Base-by-base conservation (phyloP, 1,284 basidiomycete genomes). In the Cerrena zonata region DNA sequence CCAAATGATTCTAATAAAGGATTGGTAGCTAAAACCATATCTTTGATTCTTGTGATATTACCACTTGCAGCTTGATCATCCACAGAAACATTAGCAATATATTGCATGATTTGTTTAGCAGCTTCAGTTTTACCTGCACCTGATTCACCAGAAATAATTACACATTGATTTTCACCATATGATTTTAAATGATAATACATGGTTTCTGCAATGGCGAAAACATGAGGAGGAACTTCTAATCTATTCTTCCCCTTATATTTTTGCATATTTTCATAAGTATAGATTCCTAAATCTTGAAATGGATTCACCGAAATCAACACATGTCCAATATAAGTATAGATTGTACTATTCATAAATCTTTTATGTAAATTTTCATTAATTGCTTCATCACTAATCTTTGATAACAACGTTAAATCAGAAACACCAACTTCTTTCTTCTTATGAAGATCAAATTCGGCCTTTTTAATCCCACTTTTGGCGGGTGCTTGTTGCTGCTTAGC, bases 11-110 rank as follows among this genome's bases (percentile, higher is more conserved):
- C 96, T 55, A 99, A 75, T 38, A 99, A 71, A 21, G 96, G 96
- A 68, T 99, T 99, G 15, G 96, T 99, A 10, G 96, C 96, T 39
- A 99, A 76, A n/a, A 99, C 96, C 96, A 99, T 99, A 65, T 99
- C 94, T 75, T 99, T 98, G 69, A 99, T 94, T 66, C 94, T 88
- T 66, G 95, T 90, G 56, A 99, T 98, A 58, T 84, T 86, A 61
- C 79, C 84, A 62, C 87, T 86, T 55, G n/a, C n/a, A n/a, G n/a
- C n/a, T n/a, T 87, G 86, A 55, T 86, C 80, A 2, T 88, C 87
- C 49, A 91, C 91, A 34, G 91, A 93, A 2, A 99, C 96, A 5
- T 91, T 95, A 12, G 96, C 96, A 58, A 99, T 97, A 67, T 99
- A 99, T 70, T 99, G 94, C 96, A 99, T 99, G 71, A 99, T 99